Percentiles rank a stretch among this genome's conserved stretches.
Evolutionary conservation across 768 basidiomycete genomes (phyloP).

Genomic region (Clitopilus passeckerianus): DNA sequence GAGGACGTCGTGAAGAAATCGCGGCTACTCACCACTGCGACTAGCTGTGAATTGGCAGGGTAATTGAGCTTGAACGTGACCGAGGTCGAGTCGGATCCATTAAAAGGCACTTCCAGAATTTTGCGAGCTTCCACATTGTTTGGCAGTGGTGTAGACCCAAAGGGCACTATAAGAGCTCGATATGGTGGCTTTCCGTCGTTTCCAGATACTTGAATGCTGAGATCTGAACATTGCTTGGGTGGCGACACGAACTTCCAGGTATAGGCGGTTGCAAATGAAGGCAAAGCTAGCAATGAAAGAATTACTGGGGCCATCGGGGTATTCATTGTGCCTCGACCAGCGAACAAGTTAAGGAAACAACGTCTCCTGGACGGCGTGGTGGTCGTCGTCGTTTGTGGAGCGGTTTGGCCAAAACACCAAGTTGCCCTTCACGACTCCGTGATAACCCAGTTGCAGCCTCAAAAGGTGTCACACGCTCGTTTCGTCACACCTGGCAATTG

Average conservation of each 20-base stretch:
- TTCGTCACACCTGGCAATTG: not conserved
- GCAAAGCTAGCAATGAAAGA: slow-evolving; percentile 20
- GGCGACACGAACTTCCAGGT: slow-evolving; percentile 39
- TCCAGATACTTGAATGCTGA: slow-evolving; percentile 56
- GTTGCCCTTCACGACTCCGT: not conserved
- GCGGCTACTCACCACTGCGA: slow-evolving; percentile 61
- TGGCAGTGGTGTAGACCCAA: slow-evolving; percentile 55
- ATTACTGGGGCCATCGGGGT: slow-evolving; percentile 10
- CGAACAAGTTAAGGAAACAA: not conserved
- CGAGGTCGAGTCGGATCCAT: slow-evolving; percentile 24
- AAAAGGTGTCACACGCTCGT: not conserved
- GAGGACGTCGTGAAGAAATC: slow-evolving; percentile 2
- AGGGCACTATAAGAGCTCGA: slow-evolving; percentile 60
- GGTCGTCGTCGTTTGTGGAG: not conserved
- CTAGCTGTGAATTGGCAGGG: slow-evolving; percentile 67
- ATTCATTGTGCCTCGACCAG: not conserved
- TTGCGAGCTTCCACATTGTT: slow-evolving; percentile 61
- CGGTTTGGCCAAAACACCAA: not conserved
- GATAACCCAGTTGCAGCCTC: not conserved
- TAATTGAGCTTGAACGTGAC: slow-evolving; percentile 56
- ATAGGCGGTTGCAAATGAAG: slow-evolving; percentile 30
- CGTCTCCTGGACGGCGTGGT: not conserved
- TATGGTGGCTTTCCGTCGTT: slow-evolving; percentile 61
- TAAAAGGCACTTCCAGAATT: slow-evolving; percentile 53
- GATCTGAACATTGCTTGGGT: slow-evolving; percentile 64